Percentiles rank a stretch among this genome's conserved stretches.
These are phyloP conservation scores for Ophiorrhiza pumila DNA, from an alignment of 257 asterid genomes.

Conservation along the genomic window DNA sequence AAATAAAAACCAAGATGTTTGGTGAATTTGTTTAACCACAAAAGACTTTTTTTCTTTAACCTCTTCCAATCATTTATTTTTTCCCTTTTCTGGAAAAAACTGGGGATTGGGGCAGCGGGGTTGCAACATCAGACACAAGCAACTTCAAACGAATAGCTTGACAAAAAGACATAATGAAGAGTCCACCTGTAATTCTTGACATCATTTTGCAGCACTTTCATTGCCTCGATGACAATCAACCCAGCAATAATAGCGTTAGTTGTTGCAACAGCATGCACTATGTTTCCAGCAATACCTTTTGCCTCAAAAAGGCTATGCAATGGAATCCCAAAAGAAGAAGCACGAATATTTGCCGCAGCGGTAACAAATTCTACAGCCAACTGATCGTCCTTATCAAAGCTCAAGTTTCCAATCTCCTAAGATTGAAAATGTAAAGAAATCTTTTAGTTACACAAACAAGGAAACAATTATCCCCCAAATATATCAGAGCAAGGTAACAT, in stretches of 20 bases:
- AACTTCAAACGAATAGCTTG: neutral
- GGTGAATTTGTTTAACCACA: neutral
- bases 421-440: neutral
- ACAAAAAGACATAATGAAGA: neutral
- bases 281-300: constrained; percentile 98
- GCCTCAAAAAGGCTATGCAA: constrained; percentile 96
- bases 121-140: constrained; percentile 9
- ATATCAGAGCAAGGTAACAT: constrained; percentile 13
- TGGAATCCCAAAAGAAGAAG: constrained; percentile 95
- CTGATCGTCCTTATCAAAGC: constrained; percentile 97
- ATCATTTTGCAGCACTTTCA: constrained; percentile 84
- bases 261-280: constrained; percentile 99
- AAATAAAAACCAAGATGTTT: neutral
- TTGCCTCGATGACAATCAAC: constrained; percentile 93
- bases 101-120: neutral
- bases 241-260: constrained; percentile 97
- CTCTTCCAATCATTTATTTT: neutral
- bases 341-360: constrained; percentile 98
- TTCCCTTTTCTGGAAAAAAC: neutral
- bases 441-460: constrained; percentile 6
- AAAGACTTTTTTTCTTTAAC: neutral
- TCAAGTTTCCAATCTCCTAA: constrained; percentile 91
- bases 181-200: constrained; percentile 63
- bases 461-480: constrained; percentile 10
- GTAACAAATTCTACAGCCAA: constrained; percentile 96